Evolutionary conservation across 352 stramenopile genomes (phyloP), one percentile per base, ranked within the genome.

Genomic region (Globisporangium apiculatum): DNA sequence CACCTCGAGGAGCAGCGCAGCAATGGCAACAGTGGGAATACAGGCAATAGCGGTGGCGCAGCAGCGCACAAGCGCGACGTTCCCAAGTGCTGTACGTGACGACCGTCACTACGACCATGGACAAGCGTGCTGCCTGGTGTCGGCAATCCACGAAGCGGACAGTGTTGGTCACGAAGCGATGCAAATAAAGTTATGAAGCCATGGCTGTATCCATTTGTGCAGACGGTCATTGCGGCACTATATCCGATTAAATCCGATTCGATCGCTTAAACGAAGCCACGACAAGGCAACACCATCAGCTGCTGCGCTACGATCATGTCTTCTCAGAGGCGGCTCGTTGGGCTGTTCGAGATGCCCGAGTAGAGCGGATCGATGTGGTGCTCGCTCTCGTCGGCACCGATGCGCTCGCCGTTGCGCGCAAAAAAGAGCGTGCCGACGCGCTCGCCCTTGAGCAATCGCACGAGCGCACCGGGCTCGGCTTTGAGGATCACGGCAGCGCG

Each of bases 361-460:
- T 89, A 89, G 15, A 87, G 56, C 6, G 79, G 79, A 40, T 89
- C 79, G 42, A 85, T 83, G 59, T 86, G 67, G 45, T 78, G 67
- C 18, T 83, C 66, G 48, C 81, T 66, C 41, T 66, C 60, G 4
- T 53, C 56, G 35, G 75, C 73, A 48, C 79, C 75, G 61, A 89
- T 83, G 3, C 51, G 72, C 35, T 66, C 60, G 56, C 75, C 76
- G 40, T 75, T 38, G 40, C 55, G 69, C 38, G 72, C 61, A 51
- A 70, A 54, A 50, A 93, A 93, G 37, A 87, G 72, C 17, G 83
- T 93, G 36, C 83, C 83, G 11, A 91, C 68, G 48, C 50, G 58
- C 57, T 91, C 73, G n/a, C 83, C 80, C 46, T 85, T 77, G 46
- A 93, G 36, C 48, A 91, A 80, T 1, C 76, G 66, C 14, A 86